Percentiles rank a stretch among this genome's conserved stretches.
Evolutionary conservation across 768 basidiomycete species (phyloP).

Genomic region (Brasilioporus rufonigricans): DNA sequence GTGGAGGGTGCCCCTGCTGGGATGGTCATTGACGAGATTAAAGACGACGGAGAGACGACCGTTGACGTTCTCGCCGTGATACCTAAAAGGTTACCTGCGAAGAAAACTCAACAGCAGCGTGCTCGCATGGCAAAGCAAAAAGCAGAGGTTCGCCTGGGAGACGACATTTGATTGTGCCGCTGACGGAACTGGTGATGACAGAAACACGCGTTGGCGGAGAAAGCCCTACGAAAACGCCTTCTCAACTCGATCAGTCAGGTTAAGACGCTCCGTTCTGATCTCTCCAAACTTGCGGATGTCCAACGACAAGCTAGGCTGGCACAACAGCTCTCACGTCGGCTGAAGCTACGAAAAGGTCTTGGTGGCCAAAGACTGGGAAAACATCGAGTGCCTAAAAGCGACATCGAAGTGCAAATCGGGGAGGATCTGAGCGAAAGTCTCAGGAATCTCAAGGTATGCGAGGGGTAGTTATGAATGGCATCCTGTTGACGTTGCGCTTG

Average conservation of each 20-base stretch:
- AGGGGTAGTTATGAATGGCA: background rate
- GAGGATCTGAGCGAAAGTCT: slow-evolving; percentile 87
- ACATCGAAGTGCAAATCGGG: slow-evolving; percentile 83
- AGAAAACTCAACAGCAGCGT: slow-evolving; percentile 66
- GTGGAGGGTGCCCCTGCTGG: slow-evolving; percentile 49
- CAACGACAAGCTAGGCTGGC: slow-evolving; percentile 38
- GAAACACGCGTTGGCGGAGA: slow-evolving; percentile 65
- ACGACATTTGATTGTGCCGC: background rate
- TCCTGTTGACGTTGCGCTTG: background rate
- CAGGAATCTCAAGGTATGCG: slow-evolving; percentile 73
- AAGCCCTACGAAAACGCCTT: slow-evolving; percentile 58
- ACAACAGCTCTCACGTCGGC: slow-evolving; percentile 42
- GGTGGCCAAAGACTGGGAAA: slow-evolving; percentile 78
- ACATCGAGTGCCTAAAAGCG: slow-evolving; percentile 65
- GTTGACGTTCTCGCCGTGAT: slow-evolving; percentile 29
- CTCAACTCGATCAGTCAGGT: slow-evolving; percentile 55
- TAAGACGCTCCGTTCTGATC: slow-evolving; percentile 47
- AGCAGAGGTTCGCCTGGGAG: slow-evolving; percentile 53
- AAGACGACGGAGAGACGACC: slow-evolving; percentile 39
- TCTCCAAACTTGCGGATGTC: slow-evolving; percentile 34
- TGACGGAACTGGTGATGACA: slow-evolving; percentile 23
- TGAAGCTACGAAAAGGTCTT: slow-evolving; percentile 61
- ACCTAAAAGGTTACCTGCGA: slow-evolving; percentile 40
- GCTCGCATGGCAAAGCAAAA: slow-evolving; percentile 61
- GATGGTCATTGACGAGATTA: slow-evolving; percentile 58